Percentiles rank a stretch among this genome's conserved stretches.
Conservation (phyloP, 345 rosid genomes). For the Syzygium jambos region DNA sequence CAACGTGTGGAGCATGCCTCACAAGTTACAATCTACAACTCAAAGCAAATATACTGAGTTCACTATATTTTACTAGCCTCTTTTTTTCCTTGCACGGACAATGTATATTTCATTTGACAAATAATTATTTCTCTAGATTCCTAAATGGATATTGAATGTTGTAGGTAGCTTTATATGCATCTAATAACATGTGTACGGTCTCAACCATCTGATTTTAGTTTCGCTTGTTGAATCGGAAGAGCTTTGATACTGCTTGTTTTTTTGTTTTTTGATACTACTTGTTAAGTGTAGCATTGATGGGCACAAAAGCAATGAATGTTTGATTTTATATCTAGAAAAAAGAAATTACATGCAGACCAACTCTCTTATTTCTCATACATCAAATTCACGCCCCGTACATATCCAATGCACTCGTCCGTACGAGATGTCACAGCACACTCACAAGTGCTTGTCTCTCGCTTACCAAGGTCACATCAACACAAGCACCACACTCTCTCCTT, state of each 20-base stretch:
- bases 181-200: no score
- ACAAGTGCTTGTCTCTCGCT: no score
- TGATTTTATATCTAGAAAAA: no score
- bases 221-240: no score
- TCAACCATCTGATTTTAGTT: no score
- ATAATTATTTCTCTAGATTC: not conserved
- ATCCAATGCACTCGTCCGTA: no score
- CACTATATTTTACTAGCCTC: not conserved
- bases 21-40: fast-evolving
- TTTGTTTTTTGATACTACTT: no score
- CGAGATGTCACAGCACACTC: no score
- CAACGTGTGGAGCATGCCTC: not conserved
- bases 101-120: not conserved
- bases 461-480: not conserved
- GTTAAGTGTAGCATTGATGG: no score
- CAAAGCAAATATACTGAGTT: not conserved
- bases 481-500: not conserved
- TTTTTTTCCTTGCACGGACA: not conserved
- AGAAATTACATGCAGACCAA: not conserved
- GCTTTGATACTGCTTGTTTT: no score
- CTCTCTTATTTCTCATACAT: no score
- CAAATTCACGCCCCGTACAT: no score
- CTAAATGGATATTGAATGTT: not conserved
- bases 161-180: not conserved
- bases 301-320: not conserved